These are phyloP conservation scores for Rhizopogon vinicolor DNA, from an alignment of 768 basidiomycete genomes.

Conservation along the genomic window DNA sequence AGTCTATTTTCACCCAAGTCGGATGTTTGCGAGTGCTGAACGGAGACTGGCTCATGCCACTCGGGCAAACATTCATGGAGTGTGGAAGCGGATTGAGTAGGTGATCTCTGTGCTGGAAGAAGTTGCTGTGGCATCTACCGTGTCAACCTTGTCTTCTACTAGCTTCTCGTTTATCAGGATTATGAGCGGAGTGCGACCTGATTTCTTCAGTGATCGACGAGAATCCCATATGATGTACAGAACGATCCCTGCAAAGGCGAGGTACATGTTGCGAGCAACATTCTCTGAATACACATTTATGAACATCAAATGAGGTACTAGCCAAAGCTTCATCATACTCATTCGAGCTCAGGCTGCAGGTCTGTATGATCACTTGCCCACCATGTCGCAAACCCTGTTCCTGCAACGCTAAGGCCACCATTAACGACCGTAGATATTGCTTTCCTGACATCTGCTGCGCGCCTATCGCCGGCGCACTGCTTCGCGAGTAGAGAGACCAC, in stretches of 20 bases:
- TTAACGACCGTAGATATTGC: constrained; percentile 70
- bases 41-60: neutral
- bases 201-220: constrained; percentile 27
- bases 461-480: constrained; percentile 34
- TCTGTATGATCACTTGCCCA: constrained; percentile 62
- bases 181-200: constrained; percentile 2
- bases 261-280: constrained; percentile 57
- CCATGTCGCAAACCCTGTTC: constrained; percentile 66
- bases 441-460: constrained; percentile 49
- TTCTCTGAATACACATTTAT: constrained; percentile 36
- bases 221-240: constrained; percentile 75
- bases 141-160: constrained; percentile 2
- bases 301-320: constrained; percentile 1
- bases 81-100: neutral
- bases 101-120: constrained; percentile 18
- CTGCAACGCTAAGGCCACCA: constrained; percentile 62
- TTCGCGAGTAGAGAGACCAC: constrained; percentile 75
- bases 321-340: constrained; percentile 44
- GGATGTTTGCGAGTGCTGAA: no score
- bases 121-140: constrained; percentile 1
- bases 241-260: constrained; percentile 64
- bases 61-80: neutral
- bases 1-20: no score
- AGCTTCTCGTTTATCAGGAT: constrained; percentile 7
- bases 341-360: constrained; percentile 72